phyloP scores from a whole-genome alignment of 495 filamentous ascomycete species.

The Neurospora sublineolata region DNA sequence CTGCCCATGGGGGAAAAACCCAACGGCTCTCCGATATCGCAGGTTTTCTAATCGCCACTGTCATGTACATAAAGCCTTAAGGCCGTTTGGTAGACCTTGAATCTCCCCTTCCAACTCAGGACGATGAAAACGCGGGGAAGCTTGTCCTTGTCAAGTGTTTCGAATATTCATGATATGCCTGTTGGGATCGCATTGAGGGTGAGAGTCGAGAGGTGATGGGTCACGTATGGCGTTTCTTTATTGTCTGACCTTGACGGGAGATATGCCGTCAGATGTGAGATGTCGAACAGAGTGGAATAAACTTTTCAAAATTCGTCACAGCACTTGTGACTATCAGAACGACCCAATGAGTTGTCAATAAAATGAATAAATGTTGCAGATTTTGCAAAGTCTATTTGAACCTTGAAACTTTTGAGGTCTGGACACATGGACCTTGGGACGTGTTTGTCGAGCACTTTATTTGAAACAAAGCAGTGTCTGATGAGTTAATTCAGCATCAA shows the following conservation, averaged over 20 bases:
- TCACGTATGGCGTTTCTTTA: background rate
- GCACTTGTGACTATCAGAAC: too few relatives aligned
- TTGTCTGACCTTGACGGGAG: background rate
- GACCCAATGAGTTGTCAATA: too few relatives aligned
- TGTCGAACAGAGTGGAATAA: too few relatives aligned
- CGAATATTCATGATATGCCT: background rate
- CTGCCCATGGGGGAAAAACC: background rate
- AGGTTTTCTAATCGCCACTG: background rate
- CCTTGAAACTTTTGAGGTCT: background rate
- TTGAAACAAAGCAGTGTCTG: background rate
- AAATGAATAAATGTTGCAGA: too few relatives aligned
- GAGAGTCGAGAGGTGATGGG: too few relatives aligned
- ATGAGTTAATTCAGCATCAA: too few relatives aligned
- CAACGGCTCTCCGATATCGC: background rate
- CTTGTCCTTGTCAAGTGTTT: background rate
- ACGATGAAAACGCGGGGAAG: background rate
- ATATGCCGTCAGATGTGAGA: too few relatives aligned
- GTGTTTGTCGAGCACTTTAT: background rate
- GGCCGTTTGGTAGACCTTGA: background rate
- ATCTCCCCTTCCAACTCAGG: background rate
- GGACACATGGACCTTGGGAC: background rate
- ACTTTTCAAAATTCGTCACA: too few relatives aligned
- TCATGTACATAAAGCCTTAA: background rate
- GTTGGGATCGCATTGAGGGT: too few relatives aligned
- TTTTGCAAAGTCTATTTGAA: background rate